Base-by-base conservation (phyloP, 345 rosid species). In the Dovyalis caffra region DNA sequence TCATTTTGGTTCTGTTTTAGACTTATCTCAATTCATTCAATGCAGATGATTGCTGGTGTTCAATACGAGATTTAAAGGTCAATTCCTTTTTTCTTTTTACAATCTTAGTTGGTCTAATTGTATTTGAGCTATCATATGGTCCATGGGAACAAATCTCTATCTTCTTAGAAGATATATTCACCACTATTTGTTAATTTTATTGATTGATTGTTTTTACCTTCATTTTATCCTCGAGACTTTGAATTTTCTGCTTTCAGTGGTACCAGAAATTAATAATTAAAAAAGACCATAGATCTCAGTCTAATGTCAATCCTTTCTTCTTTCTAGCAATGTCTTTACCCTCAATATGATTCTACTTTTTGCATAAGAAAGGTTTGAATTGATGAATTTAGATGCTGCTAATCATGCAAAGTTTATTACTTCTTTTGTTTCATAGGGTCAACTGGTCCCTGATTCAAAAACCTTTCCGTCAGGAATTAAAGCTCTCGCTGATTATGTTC, bases 41-140 rank as follows among this genome's bases (percentile, higher is more conserved):
- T 81, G 80, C 88, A 93, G 99, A 95, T 89, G 99, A 95, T 82
- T 95, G 99, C 84, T 95, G 99, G 99, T 91, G 96, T 76, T 43
- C 80, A 74, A 21, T 76, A 33, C 85, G 98, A 69, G 86, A 95
- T 84, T 82, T 81, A 60, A 60, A 85, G 94, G 99, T 95, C 57
- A 68, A 74, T 53, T 74, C 66, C 2, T 10, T 15, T 70, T 21
- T 8, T 11, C 16, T 21, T 29, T 69, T 51, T 61, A 2, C 23
- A 6, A 69, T 38, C 25, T 28, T 23, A 1, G 2, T 33, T 15
- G 61, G 23, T 64, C 31, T 47, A 32, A 68, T 38, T 71, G 28
- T 64, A 29, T 51, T 37, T 26, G n/a, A 18, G 10, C 31, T 8
- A 43, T 57, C 53, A 43, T 34, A 4, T 71, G 53, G 58, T 23